Percentiles rank a stretch among this genome's conserved stretches.
Conservation (phyloP, 306 rosid genomes). For the Fagus crenata region DNA sequence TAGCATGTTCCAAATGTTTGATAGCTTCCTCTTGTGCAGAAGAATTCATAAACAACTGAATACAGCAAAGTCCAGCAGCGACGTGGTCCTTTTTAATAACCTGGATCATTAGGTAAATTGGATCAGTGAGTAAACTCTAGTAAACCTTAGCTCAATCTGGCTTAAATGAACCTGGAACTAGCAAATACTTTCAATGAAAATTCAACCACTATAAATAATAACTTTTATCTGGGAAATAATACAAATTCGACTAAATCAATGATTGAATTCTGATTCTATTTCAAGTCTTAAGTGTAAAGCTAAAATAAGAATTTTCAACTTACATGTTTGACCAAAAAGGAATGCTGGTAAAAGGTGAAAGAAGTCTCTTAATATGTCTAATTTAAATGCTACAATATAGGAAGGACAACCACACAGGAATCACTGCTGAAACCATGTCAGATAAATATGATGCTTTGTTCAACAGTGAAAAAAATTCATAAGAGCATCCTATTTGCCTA, state of each 20-base stretch:
- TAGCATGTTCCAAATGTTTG: slow-evolving; percentile 88
- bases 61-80: slow-evolving; percentile 97
- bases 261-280: neutral
- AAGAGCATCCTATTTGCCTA: neutral
- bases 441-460: neutral
- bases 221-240: neutral
- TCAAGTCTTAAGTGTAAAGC: neutral
- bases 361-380: neutral
- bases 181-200: neutral
- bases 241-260: neutral
- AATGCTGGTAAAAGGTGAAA: neutral
- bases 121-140: neutral
- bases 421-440: neutral
- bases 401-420: neutral
- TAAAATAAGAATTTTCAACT: neutral
- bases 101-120: slow-evolving; percentile 41
- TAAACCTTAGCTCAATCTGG: neutral
- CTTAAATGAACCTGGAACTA: slow-evolving; percentile 3
- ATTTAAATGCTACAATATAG: neutral
- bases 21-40: slow-evolving; percentile 87
- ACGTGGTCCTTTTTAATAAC: slow-evolving; percentile 90
- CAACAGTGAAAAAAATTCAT: neutral
- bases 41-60: slow-evolving; percentile 92
- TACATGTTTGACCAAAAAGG: neutral
- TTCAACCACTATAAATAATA: neutral